Conservation (phyloP, 768 basidiomycete genomes). For the Amanita brunnescens region DNA sequence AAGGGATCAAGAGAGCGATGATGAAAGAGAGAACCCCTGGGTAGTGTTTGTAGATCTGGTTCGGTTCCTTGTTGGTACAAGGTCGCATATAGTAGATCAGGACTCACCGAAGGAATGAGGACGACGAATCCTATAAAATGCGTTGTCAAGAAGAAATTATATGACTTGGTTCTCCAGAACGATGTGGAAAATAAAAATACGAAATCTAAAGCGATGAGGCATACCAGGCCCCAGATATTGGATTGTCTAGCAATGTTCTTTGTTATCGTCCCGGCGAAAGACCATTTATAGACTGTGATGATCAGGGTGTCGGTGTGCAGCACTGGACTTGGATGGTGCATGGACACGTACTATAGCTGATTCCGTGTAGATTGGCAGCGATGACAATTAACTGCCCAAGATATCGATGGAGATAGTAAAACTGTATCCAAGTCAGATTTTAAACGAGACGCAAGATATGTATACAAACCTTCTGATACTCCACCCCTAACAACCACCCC, state of each 20-base stretch:
- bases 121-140: slow-evolving; percentile 51
- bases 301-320: slow-evolving; percentile 1
- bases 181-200: slow-evolving; percentile 56
- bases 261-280: slow-evolving; percentile 32
- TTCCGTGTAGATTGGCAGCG: slow-evolving; percentile 47
- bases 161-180: slow-evolving; percentile 45
- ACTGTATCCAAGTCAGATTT: slow-evolving; percentile 25
- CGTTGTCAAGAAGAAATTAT: slow-evolving; percentile 57
- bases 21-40: slow-evolving; percentile 44
- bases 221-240: slow-evolving; percentile 43
- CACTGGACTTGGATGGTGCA: too few species aligned
- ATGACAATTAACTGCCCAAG: slow-evolving; percentile 50
- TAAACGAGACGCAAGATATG: not conserved
- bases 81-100: not conserved
- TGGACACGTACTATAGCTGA: slow-evolving; percentile 42
- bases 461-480: slow-evolving; percentile 54
- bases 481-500: slow-evolving; percentile 17
- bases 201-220: slow-evolving; percentile 41
- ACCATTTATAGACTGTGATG: slow-evolving; percentile 49
- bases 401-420: slow-evolving; percentile 72
- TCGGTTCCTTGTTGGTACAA: not conserved
- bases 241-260: slow-evolving; percentile 23
- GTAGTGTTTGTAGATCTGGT: slow-evolving; percentile 42
- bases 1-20: slow-evolving; percentile 38
- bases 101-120: slow-evolving; percentile 46